phyloP scores from a whole-genome alignment of 2,329 filamentous ascomycete species.

The Botrytis medusae region DNA sequence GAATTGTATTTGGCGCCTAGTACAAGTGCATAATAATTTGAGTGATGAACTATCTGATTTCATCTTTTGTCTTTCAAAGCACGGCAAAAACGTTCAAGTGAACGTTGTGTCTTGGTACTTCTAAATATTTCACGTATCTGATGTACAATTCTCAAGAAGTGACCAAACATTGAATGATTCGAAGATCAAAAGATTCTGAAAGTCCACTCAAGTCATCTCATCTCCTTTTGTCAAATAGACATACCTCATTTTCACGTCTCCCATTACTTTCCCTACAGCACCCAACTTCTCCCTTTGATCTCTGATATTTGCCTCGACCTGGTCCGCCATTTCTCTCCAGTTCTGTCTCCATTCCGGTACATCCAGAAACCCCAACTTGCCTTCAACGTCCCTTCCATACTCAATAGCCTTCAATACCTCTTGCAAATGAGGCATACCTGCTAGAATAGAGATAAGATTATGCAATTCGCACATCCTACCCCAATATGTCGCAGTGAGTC shows the following conservation, averaged over 20 bases:
- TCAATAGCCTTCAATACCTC: neutral
- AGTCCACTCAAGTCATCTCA: neutral
- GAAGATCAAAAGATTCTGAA: neutral
- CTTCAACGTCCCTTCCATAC: neutral
- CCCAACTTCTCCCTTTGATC: neutral
- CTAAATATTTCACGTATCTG: neutral
- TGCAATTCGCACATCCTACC: neutral
- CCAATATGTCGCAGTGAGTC: neutral
- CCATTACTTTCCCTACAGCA: neutral
- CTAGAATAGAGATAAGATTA: neutral
- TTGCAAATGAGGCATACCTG: neutral
- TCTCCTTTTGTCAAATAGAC: conserved; percentile 1
- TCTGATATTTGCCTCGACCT: neutral
- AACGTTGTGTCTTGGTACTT: neutral
- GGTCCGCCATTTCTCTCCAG: neutral
- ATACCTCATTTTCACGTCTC: neutral
- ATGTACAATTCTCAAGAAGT: neutral
- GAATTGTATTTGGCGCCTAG: neutral
- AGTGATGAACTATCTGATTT: neutral
- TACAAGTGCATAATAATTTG: neutral
- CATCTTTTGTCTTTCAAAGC: neutral
- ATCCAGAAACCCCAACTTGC: neutral
- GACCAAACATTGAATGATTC: neutral
- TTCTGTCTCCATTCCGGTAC: neutral
- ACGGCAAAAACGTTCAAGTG: neutral